Evolutionary conservation across 805 yeast genomes (phyloP).

Genomic region (Kuraishia hungarica): DNA sequence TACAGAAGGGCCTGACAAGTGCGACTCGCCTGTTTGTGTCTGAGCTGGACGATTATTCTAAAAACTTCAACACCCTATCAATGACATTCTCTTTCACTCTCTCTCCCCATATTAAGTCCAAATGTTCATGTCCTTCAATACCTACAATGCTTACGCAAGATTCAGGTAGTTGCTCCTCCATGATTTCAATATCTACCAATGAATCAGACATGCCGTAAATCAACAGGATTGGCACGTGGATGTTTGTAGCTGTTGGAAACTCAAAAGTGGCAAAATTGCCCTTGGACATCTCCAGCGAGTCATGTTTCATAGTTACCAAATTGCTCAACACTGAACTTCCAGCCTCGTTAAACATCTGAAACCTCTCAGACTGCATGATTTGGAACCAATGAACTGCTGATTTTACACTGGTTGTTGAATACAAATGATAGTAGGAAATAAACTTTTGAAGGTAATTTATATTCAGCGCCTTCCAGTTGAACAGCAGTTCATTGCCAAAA

Average conservation of each 20-base stretch:
- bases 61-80: slow-evolving; percentile 28
- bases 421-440: slow-evolving; percentile 77
- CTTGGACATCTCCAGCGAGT: slow-evolving; percentile 21
- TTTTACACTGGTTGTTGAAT: slow-evolving; percentile 87
- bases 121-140: slow-evolving; percentile 71
- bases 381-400: slow-evolving; percentile 96
- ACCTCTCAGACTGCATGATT: slow-evolving; percentile 64
- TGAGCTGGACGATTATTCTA: slow-evolving; percentile 14
- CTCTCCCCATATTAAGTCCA: slow-evolving; percentile 91
- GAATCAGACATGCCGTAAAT: slow-evolving; percentile 82
- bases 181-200: slow-evolving; percentile 73
- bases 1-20: too few relatives aligned
- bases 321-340: slow-evolving; percentile 20
- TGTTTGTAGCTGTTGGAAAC: slow-evolving; percentile 34
- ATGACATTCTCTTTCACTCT: slow-evolving; percentile 45
- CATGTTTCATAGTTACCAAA: slow-evolving; percentile 12
- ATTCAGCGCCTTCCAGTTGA: slow-evolving; percentile 73
- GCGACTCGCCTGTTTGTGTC: too few relatives aligned
- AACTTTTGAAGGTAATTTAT: slow-evolving; percentile 68
- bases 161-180: slow-evolving; percentile 58
- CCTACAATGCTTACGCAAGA: slow-evolving; percentile 27
- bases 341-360: slow-evolving; percentile 84
- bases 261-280: slow-evolving; percentile 44
- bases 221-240: slow-evolving; percentile 62
- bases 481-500: slow-evolving; percentile 52